Base-by-base conservation (phyloP, 2,329 filamentous ascomycete genomes). In the Mariannaea sp. region DNA sequence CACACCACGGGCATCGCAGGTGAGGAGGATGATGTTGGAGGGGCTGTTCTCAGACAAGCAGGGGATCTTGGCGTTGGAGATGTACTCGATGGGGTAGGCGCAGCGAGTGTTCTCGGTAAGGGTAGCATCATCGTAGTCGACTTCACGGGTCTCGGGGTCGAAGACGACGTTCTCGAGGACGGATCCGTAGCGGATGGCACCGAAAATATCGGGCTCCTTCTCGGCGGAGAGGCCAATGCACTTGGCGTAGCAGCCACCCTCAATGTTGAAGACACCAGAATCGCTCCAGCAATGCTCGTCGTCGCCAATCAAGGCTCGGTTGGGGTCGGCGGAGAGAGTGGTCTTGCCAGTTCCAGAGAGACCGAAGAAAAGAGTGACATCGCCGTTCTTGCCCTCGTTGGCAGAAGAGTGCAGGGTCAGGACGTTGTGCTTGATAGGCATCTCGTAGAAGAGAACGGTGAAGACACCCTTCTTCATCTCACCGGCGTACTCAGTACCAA, bases 251-350 rank as follows among this genome's bases (percentile, higher is more conserved):
- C 94, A 99, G 62, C 94, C 94, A 68, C 94, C 94, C 80, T 99
- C 94, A 55, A 99, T 99, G 85, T 99, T 99, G 88, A 99, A 99
- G 73, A 99, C 87, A 74, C 94, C 94, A 53, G 77, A 85, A 73
- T 99, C 94, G 67, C 87, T 92, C 94, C 94, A 99, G 88, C 94
- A 97, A 85, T 99, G 94, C 87, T 99, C 94, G 72, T 99, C 94
- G 69, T 99, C 94, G 73, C 94, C 94, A 68, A 99, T 99, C 70
- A 99, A 80, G 62, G 90, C 87, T 73, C 94, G 92, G 82, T 97
- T 95, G 68, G 92, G 92, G 76, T 99, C 94, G 56, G 94, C 94
- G 58, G 94, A 97, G 58, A 99, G 82, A 3, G 94, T 99, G 43
- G 94, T 99, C 88, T 99, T 99, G 78, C 94, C 94, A 50, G 94